Base-by-base conservation (phyloP, 768 basidiomycete species). In the Scleroderma bovista region DNA sequence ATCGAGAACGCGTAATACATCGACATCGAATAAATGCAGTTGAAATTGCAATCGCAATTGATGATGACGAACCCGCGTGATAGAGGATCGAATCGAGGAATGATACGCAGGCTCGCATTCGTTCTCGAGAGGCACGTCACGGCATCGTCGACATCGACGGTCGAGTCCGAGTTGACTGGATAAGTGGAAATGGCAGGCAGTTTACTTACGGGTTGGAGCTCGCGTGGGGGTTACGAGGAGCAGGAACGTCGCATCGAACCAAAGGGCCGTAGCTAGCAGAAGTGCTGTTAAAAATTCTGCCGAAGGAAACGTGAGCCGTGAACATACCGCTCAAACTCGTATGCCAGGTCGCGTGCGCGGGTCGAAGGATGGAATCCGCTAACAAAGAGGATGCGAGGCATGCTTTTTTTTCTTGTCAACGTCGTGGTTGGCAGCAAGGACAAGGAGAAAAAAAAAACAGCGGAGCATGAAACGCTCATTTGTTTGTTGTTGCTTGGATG, bases 221-320 rank as follows among this genome's bases (percentile, higher is more conserved):
- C 16, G 85, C 80, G 55, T 84, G 76, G 0, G 84, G 81, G 69
- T 88, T 87, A 55, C 88, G 82, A 2, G 89, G 87, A 2, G 90
- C 91, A 16, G 90, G 90, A 15, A 93, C 88, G 63, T 93, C 91
- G 70, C 91, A 93, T 52, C 90, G 86, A 53, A 92, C 79, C 24
- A 93, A 76, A 48, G 84, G 85, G 16, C 90, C 90, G 57, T 75
- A 93, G 49, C 89, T 92, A 62, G 13, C 19, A n/a, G 40, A 52
- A 54, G 44, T 44, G 8, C 15, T 0, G 41, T 31, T 51, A 53
- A 10, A 49, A 52, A 47, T 32, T 38, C 51, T 12, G 13, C 44
- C 32, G 6, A 23, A 32, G 9, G 24, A 43, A 51, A 20, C 1
- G 24, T 36, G 44, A 44, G 5, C 5, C 7, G 17, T 33, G 7